phyloP scores from a whole-genome alignment of 768 basidiomycete genomes.

The Boletus patriciae region DNA sequence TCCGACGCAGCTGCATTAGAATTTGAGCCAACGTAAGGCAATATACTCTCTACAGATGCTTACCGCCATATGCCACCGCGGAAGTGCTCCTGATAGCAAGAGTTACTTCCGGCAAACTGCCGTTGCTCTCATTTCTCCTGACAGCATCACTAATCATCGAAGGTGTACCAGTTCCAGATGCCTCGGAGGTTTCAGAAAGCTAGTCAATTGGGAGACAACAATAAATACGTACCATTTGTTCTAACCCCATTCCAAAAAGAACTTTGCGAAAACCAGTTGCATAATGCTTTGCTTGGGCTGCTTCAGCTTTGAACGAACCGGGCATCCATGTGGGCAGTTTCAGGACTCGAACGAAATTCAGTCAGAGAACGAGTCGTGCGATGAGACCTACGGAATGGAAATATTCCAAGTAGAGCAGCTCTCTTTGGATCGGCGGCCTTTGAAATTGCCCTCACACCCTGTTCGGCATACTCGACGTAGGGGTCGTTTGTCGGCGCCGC shows the following conservation, averaged over 20 bases:
- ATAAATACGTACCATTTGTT: conserved; percentile 18
- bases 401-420: conserved; percentile 22
- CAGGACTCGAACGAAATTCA: conserved; percentile 17
- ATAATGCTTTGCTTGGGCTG: conserved; percentile 12
- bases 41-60: not conserved
- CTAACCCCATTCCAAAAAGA: conserved; percentile 26
- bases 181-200: conserved; percentile 10
- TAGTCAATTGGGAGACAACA: not conserved
- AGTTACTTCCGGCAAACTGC: conserved; percentile 19
- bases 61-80: conserved; percentile 25
- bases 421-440: conserved; percentile 20
- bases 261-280: conserved; percentile 17
- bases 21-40: not conserved
- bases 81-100: conserved; percentile 23
- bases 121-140: conserved; percentile 19
- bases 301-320: conserved; percentile 24
- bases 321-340: conserved; percentile 29
- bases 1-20: conserved; percentile 24
- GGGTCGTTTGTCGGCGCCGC: conserved; percentile 20
- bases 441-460: conserved; percentile 15
- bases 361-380: not conserved
- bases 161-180: conserved; percentile 11
- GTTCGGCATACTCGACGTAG: conserved; percentile 20
- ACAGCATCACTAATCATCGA: conserved; percentile 26
- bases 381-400: conserved; percentile 29